Base-by-base conservation (phyloP, 2,329 filamentous ascomycete species). In the Colletotrichum abscissum region DNA sequence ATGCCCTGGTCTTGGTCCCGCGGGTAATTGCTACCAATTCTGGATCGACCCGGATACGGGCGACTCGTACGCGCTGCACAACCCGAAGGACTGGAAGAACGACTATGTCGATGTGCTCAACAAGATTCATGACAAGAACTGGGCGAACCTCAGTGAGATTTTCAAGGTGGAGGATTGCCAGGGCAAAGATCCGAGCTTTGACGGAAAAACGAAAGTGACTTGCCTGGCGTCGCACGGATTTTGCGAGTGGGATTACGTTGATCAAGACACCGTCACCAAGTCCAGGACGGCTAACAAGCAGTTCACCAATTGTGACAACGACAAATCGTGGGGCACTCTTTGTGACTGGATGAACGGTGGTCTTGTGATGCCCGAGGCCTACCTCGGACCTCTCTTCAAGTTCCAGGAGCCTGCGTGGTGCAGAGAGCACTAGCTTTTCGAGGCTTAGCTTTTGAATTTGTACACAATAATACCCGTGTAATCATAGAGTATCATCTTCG, bases 1-100 rank as follows among this genome's bases (percentile, higher is more conserved):
- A 12, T 76, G 75, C 56, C 28, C 67, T 1, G 59, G 46, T 16
- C 72, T 74, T 56, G 62, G 59, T 46, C 57, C 62, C 19, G 59
- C 59, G 22, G 69, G 69, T 2, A 69, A 66, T 52, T 76, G 77
- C 63, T 75, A 76, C 54, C 77, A 78, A 35, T 78, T 72, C 67
- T 79, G 75, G 73, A 60, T 76, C 42, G 76, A 78, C 12, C 69
- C 69, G 11, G 76, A 74, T n/a, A 70, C 54, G 42, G 72, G 69
- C 22, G 76, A 75, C 74, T 76, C 77, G 0, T 79, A 78, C 63
- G 75, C 77, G 4, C 71, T 79, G 2, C 77, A 79, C 57, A 79
- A 78, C 69, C 77, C 76, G 1, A 65, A 69, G 3, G 76, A 79
- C 60, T 75, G 58, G 12, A n/a, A 56, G 38, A 77, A 78, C 67